phyloP scores from a whole-genome alignment of 805 yeast species.

The Candida andamanensis region DNA sequence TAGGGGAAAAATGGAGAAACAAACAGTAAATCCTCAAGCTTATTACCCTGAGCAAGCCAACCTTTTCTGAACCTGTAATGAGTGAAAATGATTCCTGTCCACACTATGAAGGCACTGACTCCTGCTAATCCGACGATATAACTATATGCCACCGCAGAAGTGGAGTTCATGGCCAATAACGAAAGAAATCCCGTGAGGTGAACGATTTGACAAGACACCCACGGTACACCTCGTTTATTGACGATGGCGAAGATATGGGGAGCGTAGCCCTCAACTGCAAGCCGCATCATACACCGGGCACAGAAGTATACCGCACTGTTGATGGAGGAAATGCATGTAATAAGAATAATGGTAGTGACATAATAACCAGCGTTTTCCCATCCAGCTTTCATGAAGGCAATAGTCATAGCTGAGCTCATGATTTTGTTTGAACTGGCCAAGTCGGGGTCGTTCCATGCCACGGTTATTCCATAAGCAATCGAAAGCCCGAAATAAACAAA shows the following conservation, averaged over 20 bases:
- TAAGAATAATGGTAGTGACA: conserved; percentile 34
- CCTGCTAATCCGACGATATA: conserved; percentile 17
- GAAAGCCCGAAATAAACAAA: conserved; percentile 23
- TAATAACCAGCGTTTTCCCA: conserved; percentile 30
- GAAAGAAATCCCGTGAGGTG: conserved; percentile 17
- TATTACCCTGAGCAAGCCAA: conserved; percentile 15
- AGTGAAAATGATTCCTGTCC: conserved; percentile 17
- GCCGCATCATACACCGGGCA: conserved; percentile 28
- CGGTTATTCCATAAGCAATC: conserved; percentile 28
- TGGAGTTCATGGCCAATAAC: conserved; percentile 13
- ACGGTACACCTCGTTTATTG: conserved; percentile 30
- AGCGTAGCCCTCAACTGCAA: conserved; percentile 34
- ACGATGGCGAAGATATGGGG: conserved; percentile 29
- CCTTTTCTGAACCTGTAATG: conserved; percentile 17
- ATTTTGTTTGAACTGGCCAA: conserved; percentile 15
- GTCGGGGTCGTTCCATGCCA: conserved; percentile 27
- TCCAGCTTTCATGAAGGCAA: conserved; percentile 30
- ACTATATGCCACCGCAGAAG: conserved; percentile 15
- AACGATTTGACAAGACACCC: conserved; percentile 17
- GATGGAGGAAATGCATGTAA: conserved; percentile 38
- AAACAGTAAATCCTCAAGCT: conserved; percentile 12
- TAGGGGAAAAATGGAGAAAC: conserved; percentile 16
- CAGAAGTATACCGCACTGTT: conserved; percentile 25
- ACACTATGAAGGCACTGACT: conserved; percentile 18
- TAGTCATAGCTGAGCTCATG: conserved; percentile 33